Base-by-base conservation (phyloP, 192 early-diverging fungal genomes). In the Haplosporangium gracile region DNA sequence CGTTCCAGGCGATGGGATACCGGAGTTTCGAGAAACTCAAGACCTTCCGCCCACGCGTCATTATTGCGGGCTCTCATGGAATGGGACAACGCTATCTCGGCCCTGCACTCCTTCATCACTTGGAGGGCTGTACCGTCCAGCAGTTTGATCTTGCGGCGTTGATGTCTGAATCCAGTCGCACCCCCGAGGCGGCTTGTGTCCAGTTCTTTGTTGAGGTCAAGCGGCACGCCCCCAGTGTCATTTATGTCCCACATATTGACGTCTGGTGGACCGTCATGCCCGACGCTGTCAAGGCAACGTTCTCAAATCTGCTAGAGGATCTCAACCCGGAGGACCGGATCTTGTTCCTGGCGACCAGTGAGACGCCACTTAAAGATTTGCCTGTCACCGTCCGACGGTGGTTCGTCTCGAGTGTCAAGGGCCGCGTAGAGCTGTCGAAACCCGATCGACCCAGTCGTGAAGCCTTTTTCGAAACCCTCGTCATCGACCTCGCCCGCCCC, bases 1-100 rank as follows among this genome's bases (percentile, higher is more conserved):
- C 84, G 32, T 86, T 80, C 43, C 88, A 88, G 75, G 76, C 81
- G 1, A 81, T 81, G 81, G 78, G 79, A 36, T 88, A 88, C 49
- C 68, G 84, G 26, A 80, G 83, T 38, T 82, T 87, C 65, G 81
- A 83, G 32, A 80, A 85, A 55, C 77, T 83, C 39, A 85, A 78
- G 29, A 87, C 81, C 5, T 92, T 92, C 73, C 78, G 90, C 45
- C 95, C 95, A 38, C 90, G 95, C 6, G 76, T 95, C 29, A 86
- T 94, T 47, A 80, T 97, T 22, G 81, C 80, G 32, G 95, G 96
- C 4, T 26, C 76, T 9, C 77, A 89, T 18, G 92, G 93, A 0
- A 92, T 94, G 91, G 95, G 94, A 4, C 94, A 95, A 77, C 76
- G 69, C 1, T 75, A 88, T 5, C 76, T 95, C 36, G 93, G 90